Conservation (phyloP, 177 flowering plant species). For the Vitis hybrid region DNA sequence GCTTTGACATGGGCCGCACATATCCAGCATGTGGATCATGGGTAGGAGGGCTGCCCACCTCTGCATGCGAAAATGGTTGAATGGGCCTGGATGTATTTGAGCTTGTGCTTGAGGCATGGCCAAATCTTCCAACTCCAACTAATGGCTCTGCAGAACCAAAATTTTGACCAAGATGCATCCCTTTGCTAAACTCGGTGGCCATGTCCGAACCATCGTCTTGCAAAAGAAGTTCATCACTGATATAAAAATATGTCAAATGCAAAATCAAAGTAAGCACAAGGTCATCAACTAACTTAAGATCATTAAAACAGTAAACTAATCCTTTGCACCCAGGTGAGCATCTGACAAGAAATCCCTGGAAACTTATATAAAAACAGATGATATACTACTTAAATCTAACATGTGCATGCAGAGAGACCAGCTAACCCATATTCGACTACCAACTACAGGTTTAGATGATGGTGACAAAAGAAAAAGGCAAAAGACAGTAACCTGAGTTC, state of each 20-base stretch:
- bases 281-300: background rate
- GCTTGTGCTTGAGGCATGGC: constrained; percentile 27
- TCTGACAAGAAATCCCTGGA: too few species aligned
- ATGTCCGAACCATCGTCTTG: constrained; percentile 74
- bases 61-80: constrained; percentile 53
- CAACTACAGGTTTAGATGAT: too few species aligned
- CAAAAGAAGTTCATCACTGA: constrained; percentile 90
- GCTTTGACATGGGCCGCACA: constrained; percentile 44
- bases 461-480: too few species aligned
- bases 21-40: constrained; percentile 49
- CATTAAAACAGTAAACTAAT: background rate
- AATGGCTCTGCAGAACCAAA: constrained; percentile 34
- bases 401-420: too few species aligned
- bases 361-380: too few species aligned
- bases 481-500: too few species aligned
- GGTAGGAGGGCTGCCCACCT: constrained; percentile 50
- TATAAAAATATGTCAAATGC: constrained; percentile 10
- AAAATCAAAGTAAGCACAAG: background rate
- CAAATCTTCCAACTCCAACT: constrained; percentile 48
- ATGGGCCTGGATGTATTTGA: constrained; percentile 34
- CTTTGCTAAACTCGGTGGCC: constrained; percentile 47
- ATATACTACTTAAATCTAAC: too few species aligned
- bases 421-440: too few species aligned
- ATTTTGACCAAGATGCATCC: constrained; percentile 47
- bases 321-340: too few species aligned